Percentiles rank a stretch among this genome's conserved stretches.
Conservation (phyloP, 2,329 filamentous ascomycete genomes). For the Remersonia thermophila region DNA sequence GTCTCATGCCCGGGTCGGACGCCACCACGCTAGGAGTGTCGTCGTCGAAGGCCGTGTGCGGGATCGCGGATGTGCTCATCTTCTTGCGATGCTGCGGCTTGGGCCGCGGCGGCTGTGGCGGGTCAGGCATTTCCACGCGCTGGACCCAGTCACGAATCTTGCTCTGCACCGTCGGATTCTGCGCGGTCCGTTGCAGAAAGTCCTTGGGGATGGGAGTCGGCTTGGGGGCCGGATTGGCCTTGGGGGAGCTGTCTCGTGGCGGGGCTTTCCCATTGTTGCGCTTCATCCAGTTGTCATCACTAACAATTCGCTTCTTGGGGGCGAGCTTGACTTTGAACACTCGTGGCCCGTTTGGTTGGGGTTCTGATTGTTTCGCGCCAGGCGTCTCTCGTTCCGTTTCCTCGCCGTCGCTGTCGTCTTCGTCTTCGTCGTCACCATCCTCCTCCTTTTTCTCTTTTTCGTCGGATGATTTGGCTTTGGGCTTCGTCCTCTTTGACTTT, state of each 20-base stretch:
- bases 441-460: constrained; percentile 18
- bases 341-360: constrained; percentile 26
- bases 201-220: constrained; percentile 41
- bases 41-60: constrained; percentile 26
- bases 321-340: constrained; percentile 35
- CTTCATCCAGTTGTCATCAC: constrained; percentile 81
- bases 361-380: constrained; percentile 11
- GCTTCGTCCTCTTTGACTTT: constrained; percentile 28
- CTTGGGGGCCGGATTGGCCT: constrained; percentile 21
- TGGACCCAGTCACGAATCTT: constrained; percentile 53
- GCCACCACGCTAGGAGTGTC: constrained; percentile 12
- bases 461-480: constrained; percentile 20
- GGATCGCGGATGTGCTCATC: constrained; percentile 15
- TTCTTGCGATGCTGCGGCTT: constrained; percentile 18
- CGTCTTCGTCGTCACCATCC: constrained; percentile 13
- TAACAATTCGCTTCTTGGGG: constrained; percentile 85
- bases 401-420: constrained; percentile 13
- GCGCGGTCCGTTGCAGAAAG: constrained; percentile 40
- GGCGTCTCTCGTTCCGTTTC: constrained; percentile 14
- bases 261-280: constrained; percentile 37
- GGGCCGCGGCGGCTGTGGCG: constrained; percentile 21
- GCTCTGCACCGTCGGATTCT: constrained; percentile 42
- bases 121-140: constrained; percentile 39
- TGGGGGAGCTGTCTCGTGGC: constrained; percentile 22
- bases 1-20: constrained; percentile 1